Evolutionary conservation across 257 asterid species (phyloP), one percentile per base, ranked within the genome.

Genomic region (Mentha longifolia): DNA sequence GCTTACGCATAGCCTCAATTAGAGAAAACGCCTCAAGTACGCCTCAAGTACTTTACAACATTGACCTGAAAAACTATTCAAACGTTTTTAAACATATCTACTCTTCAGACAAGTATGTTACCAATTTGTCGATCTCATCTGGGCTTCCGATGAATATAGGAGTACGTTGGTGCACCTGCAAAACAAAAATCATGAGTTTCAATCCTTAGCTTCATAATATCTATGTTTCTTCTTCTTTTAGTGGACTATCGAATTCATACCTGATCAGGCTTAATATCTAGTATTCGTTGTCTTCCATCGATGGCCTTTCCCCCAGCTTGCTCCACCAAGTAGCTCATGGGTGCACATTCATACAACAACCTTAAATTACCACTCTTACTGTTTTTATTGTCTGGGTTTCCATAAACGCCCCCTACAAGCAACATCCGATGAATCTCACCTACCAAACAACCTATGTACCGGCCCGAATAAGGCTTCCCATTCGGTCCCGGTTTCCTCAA

Each of bases 331-430:
- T 85, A 89, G 78, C 96, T 89, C 97, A 89, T 89, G 0, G 95
- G 98, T 14, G 96, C 98, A 75, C 98, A 92, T 75, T 92, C 96
- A 65, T 89, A 92, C 88, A 89, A 73, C 55, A 89, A 83, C 76
- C 98, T 81, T 49, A 88, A 68, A 67, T 92, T 92, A 61, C 96
- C 97, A 11, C 50, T 90, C 83, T 79, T 86, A 80, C 77, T 80
- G 57, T 88, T 88, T 70, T 66, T 84, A 77, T 92, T 84, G 72
- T 85, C 71, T 0, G 98, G 98, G 61, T 89, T 85, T 9, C 98
- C 98, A 73, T 89, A 88, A 16, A 92, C 79, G 4, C 97, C 98
- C 2, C 98, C 98, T 16, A 80, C 83, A 13, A 92, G 67, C 82
- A 92, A 54, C 88, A 83, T 82, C 49, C 96, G 67, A 56, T 92